Base-by-base conservation (phyloP, 2,329 filamentous ascomycete species). In the Verticillium nubilum region DNA sequence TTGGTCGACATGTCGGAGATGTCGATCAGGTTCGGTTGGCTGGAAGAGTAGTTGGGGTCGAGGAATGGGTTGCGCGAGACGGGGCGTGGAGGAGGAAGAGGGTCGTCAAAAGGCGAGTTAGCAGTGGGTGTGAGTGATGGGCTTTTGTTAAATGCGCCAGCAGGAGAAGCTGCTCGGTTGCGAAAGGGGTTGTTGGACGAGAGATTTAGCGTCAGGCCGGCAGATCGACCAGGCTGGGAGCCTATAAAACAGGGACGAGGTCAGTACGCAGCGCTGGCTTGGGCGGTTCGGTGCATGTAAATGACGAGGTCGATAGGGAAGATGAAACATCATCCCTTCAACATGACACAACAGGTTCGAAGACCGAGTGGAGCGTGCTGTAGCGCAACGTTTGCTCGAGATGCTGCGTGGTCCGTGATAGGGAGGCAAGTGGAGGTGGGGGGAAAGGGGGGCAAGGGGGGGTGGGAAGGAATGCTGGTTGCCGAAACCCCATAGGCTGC, bases 171-270 rank as follows among this genome's bases (percentile, higher is more conserved):
- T 64, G 87, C 85, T 69, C 88, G 86, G 74, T 91, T 91, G 78
- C 89, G 87, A 69, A 86, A 93, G 63, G 90, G 90, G 72, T 93
- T 93, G 81, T 92, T 92, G 72, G 89, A 92, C 73, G 87, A 87
- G 69, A 92, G 83, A 74, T 86, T 88, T 72, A 89, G 77, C 58
- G 83, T 78, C 70, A 88, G 78, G 66, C 80, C 80, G 64, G 81
- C 73, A 66, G 83, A 82, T 65, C 76, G 80, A 67, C 74, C 64
- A 62, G 64, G 63, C 65, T 67, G 66, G 58, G 74, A 74, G 67
- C 73, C 76, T 77, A 72, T 72, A 61, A 61, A 57, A 61, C 42
- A 60, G 57, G 33, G 54, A 62, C 58, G 56, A 53, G 56, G 56
- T 56, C 57, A 62, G 60, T 62, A 61, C 58, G 66, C 67, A 61